Percentiles rank a stretch among this genome's conserved stretches.
These are phyloP conservation scores for Bisporella sp. DNA, from an alignment of 2,329 filamentous ascomycete genomes.

Conservation along the genomic window DNA sequence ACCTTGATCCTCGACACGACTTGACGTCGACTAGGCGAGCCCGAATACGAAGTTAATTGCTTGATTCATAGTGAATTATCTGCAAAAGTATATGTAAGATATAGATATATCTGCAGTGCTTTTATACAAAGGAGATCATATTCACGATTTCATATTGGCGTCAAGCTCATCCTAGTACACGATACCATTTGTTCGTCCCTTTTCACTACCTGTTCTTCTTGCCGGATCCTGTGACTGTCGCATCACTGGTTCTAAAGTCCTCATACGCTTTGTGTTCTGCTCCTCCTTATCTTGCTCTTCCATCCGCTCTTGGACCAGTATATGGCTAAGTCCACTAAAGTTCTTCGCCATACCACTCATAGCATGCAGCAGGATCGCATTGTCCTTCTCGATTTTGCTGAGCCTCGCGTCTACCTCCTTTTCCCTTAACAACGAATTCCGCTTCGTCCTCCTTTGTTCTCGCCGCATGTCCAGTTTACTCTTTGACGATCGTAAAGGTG, in stretches of 20 bases:
- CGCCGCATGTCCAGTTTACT: conserved; percentile 3
- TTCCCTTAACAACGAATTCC: conserved; percentile 11
- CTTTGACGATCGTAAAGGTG: background rate
- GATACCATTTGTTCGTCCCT: background rate
- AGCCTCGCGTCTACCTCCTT: conserved; percentile 18
- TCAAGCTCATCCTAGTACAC: background rate
- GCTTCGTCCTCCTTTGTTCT: conserved; percentile 11
- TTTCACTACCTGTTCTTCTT: background rate
- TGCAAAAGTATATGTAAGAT: too few species aligned
- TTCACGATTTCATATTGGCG: too few species aligned
- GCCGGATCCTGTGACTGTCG: background rate
- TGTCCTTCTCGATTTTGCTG: conserved; percentile 20
- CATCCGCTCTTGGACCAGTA: conserved; percentile 5
- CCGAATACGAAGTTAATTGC: too few species aligned
- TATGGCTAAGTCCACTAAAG: conserved; percentile 10
- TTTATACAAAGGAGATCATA: too few species aligned
- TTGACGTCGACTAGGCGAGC: too few species aligned
- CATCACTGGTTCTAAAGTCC: too few species aligned
- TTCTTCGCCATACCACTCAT: conserved; percentile 14
- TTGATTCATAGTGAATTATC: too few species aligned
- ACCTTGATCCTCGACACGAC: too few species aligned
- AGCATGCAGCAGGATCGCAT: conserved; percentile 14
- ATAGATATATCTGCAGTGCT: too few species aligned
- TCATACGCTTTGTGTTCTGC: too few species aligned
- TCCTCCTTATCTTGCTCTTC: conserved; percentile 22